Percentiles rank a stretch among this genome's conserved stretches.
These are phyloP conservation scores for Phialophora chinensis DNA, from an alignment of 2,329 filamentous ascomycete genomes.

Conservation along the genomic window DNA sequence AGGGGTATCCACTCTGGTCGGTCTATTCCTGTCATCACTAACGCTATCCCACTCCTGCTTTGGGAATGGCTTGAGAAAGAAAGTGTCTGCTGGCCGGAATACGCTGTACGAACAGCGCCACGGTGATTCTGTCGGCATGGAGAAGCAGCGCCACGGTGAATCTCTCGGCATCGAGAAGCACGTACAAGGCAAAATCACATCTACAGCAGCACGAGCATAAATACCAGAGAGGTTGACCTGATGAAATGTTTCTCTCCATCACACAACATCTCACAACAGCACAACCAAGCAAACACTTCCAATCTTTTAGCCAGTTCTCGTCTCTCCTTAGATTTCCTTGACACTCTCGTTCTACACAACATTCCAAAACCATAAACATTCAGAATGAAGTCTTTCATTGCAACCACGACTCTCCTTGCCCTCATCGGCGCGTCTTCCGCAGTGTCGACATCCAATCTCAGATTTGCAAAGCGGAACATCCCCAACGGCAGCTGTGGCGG, in stretches of 20 bases:
- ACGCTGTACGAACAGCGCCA: background rate
- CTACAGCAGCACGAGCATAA: background rate
- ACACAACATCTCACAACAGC: background rate
- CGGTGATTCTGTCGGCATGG: too few species aligned
- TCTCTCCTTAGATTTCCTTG: background rate
- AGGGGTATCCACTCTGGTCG: background rate
- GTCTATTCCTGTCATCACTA: background rate
- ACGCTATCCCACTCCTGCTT: background rate
- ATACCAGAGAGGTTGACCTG: background rate
- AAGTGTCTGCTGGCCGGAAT: background rate
- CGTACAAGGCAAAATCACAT: background rate
- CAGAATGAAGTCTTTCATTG: constrained; percentile 26
- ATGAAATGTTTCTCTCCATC: background rate
- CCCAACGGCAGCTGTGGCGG: constrained; percentile 21
- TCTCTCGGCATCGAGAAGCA: background rate
- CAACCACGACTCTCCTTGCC: constrained; percentile 21
- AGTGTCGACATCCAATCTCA: constrained; percentile 19
- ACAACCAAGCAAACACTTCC: background rate
- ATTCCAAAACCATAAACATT: background rate
- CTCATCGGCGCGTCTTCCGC: constrained; percentile 23
- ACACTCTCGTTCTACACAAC: background rate
- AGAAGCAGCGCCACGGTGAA: background rate
- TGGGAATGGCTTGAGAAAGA: background rate
- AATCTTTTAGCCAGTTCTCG: background rate
- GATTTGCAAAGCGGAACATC: constrained; percentile 26